A percentile compares a stretch with the other conserved stretches of the same genome.
Evolutionary conservation across 345 rosid genomes (phyloP).

Genomic region (Combretum micranthum): DNA sequence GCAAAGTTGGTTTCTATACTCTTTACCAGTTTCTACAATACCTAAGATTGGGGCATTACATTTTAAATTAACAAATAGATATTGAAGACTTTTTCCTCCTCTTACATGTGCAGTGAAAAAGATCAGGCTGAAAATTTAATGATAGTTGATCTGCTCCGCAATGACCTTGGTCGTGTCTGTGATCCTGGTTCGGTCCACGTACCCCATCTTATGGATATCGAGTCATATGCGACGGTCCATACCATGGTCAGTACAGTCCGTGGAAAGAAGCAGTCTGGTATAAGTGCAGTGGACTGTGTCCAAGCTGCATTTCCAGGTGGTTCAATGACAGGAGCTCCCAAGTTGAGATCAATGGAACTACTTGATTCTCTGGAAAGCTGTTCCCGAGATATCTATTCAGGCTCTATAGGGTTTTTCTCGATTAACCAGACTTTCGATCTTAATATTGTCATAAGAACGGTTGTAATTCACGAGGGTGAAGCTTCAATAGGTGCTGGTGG

Average conservation of each 20-base stretch:
- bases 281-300: conserved; percentile 64
- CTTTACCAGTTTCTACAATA: too few relatives aligned
- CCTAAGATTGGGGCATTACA: not conserved
- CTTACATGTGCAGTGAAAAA: conserved; percentile 60
- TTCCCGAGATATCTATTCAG: conserved; percentile 86
- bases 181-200: conserved; percentile 90
- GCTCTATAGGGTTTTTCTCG: conserved; percentile 88
- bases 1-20: too few relatives aligned
- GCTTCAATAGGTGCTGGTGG: conserved; percentile 95
- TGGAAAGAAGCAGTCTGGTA: conserved; percentile 50
- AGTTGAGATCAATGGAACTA: conserved; percentile 83
- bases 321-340: conserved; percentile 98
- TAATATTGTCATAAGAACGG: conserved; percentile 85
- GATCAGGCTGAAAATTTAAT: conserved; percentile 96
- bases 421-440: conserved; percentile 81
- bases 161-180: conserved; percentile 90
- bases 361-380: conserved; percentile 74
- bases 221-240: conserved; percentile 92
- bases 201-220: conserved; percentile 92
- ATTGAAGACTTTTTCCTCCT: not conserved
- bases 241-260: conserved; percentile 92
- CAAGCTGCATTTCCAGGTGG: conserved; percentile 94
- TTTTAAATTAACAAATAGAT: too few relatives aligned
- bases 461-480: conserved; percentile 72
- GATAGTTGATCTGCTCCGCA: conserved; percentile 95